Evolutionary conservation across 257 asterid species (phyloP), one percentile per base, ranked within the genome.

Genomic region (Rhazya stricta): DNA sequence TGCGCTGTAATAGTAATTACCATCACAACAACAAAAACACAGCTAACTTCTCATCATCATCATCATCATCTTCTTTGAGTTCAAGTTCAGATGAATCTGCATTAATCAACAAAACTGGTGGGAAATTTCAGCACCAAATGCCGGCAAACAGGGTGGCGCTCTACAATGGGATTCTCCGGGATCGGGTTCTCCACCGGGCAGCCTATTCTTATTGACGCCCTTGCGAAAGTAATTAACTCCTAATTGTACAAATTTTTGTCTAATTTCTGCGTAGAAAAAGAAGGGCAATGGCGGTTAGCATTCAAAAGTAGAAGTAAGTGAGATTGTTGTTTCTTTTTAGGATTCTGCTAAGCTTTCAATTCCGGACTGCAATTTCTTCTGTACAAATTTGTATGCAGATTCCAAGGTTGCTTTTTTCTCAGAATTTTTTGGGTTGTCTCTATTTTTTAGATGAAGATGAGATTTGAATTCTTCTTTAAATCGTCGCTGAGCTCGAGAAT

Each of bases 81-180:
- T 42, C 74, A 39, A 0, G 57, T 60, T 45, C 76, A 37, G 67
- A 69, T 12, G 63, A 71, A 5, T 60, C 79, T 10, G 3, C 72
- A 56, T 34, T 69, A 21, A 30, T 32, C 36, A n/a, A 51, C 65
- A 10, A 15, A 9, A 75, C 74, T 65, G 65, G 74, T 50, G 84
- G 77, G 39, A 79, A 79, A 77, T 53, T 39, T 41, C 78, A 79
- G 75, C 82, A 84, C 13, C 57, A 30, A 78, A 90, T 90, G 88
- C 96, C 96, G 61, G 83, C 88, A 54, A 92, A 90, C 74, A 85
- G 96, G 77, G 77, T 80, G 68, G 96, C 96, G 34, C 84, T 92
- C 58, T 89, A 92, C 86, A 89, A 76, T 74, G 94, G 96, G 27
- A 90, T 90, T 76, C 88, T 92, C 21, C 84, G 86, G 50, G 96